Evolutionary conservation across 148 eudicot species (phyloP).

Genomic region (Beta vulgaris): DNA sequence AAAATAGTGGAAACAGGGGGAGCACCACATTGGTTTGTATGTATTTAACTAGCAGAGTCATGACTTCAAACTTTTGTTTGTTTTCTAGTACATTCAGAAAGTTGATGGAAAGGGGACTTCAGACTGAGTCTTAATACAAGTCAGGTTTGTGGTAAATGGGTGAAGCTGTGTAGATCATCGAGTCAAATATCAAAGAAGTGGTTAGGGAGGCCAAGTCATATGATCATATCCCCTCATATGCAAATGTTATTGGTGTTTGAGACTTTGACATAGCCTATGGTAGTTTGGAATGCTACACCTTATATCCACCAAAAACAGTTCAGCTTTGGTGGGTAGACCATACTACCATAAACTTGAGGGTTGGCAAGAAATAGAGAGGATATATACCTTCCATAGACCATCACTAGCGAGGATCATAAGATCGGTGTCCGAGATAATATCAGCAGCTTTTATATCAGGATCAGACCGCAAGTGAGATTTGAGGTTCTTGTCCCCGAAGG

Average conservation of each 20-base stretch:
- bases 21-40: not conserved
- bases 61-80: not conserved
- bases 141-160: not conserved
- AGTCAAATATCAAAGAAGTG: too few relatives aligned
- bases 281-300: not conserved
- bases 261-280: not conserved
- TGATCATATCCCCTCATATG: not conserved
- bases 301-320: not conserved
- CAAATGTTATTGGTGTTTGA: not conserved
- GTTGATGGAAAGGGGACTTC: not conserved
- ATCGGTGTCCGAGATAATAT: constrained; percentile 50
- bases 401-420: constrained; percentile 72
- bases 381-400: constrained; percentile 71
- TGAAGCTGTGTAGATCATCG: not conserved
- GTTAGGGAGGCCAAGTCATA: not conserved
- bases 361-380: not conserved
- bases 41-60: not conserved
- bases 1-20: not conserved
- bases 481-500: constrained; percentile 77
- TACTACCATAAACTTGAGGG: not conserved
- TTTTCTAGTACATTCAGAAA: not conserved
- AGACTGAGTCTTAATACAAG: not conserved
- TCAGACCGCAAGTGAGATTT: constrained; percentile 66
- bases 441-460: constrained; percentile 53
- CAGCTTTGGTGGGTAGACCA: not conserved